Evolutionary conservation across 768 basidiomycete genomes (phyloP).

Genomic region (Amanita molliuscula): DNA sequence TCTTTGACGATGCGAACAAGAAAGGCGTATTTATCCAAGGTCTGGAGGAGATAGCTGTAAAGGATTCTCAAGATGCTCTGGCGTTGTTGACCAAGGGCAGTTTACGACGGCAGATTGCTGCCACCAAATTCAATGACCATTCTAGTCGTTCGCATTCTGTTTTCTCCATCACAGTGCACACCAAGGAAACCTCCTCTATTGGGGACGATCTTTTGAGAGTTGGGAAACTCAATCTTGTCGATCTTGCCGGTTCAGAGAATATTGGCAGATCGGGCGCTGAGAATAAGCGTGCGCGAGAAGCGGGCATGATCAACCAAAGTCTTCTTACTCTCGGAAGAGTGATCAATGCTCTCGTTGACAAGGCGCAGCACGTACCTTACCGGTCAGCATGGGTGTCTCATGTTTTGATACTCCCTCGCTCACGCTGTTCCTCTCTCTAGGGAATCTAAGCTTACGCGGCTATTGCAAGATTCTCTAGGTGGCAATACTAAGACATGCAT

Average conservation of each 20-base stretch:
- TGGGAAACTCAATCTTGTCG: constrained; percentile 95
- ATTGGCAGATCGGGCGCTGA: constrained; percentile 94
- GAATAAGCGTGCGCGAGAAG: constrained; percentile 90
- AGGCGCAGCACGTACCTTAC: constrained; percentile 87
- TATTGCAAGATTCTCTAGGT: constrained; percentile 98
- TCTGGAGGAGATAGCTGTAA: constrained; percentile 81
- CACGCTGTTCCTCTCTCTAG: constrained; percentile 24
- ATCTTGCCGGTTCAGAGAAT: constrained; percentile 95
- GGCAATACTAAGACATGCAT: constrained; percentile 97
- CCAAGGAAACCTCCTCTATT: constrained; percentile 66
- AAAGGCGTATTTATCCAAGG: constrained; percentile 92
- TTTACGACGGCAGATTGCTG: constrained; percentile 83
- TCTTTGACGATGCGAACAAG: constrained; percentile 88
- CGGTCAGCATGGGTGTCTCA: constrained; percentile 36
- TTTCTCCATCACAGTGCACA: constrained; percentile 92
- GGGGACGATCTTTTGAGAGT: constrained; percentile 88
- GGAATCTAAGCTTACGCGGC: constrained; percentile 94
- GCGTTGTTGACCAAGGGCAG: constrained; percentile 82
- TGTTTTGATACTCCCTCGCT: neutral
- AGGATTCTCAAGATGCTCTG: constrained; percentile 75
- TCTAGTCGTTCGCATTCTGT: constrained; percentile 97
- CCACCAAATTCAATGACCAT: constrained; percentile 96
- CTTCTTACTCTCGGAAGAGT: constrained; percentile 94
- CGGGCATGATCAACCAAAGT: constrained; percentile 98
- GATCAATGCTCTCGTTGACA: constrained; percentile 92